Conservation (phyloP, 257 asterid genomes). For the Jacaranda mimosifolia region DNA sequence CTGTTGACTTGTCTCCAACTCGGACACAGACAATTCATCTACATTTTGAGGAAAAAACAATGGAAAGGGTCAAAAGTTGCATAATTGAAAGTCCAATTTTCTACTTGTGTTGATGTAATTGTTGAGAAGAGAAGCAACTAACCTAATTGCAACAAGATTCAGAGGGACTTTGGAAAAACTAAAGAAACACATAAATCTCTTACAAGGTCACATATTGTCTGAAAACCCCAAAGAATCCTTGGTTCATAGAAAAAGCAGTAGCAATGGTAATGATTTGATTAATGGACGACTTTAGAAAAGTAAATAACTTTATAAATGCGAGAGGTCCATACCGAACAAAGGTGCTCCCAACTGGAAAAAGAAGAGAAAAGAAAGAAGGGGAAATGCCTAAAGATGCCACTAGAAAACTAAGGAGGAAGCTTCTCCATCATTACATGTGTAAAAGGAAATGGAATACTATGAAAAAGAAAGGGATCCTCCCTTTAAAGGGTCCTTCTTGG, state of each 20-base stretch:
- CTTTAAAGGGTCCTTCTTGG: conserved; percentile 17
- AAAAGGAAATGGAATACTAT: background rate
- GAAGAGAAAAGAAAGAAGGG: background rate
- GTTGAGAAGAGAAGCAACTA: no score
- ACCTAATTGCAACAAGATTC: background rate
- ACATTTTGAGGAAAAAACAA: no score
- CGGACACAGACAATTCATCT: background rate
- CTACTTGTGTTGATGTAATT: no score
- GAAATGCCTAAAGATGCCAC: conserved; percentile 13
- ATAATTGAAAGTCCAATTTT: no score
- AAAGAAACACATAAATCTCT: background rate
- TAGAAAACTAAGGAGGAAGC: conserved; percentile 21
- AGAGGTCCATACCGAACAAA: background rate
- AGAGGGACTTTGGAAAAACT: background rate
- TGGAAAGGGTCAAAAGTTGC: no score
- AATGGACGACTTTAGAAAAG: conserved; percentile 11
- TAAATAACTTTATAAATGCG: background rate
- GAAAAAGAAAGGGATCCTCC: background rate
- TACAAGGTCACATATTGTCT: background rate
- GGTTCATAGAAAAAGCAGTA: background rate
- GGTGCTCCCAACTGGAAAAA: background rate
- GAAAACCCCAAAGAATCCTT: background rate
- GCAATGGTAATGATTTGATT: background rate
- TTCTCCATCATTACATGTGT: conserved; percentile 14
- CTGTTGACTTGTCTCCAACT: background rate